Evolutionary conservation across 805 yeast species (phyloP).

Genomic region (Pichia rugopelliculosa): DNA sequence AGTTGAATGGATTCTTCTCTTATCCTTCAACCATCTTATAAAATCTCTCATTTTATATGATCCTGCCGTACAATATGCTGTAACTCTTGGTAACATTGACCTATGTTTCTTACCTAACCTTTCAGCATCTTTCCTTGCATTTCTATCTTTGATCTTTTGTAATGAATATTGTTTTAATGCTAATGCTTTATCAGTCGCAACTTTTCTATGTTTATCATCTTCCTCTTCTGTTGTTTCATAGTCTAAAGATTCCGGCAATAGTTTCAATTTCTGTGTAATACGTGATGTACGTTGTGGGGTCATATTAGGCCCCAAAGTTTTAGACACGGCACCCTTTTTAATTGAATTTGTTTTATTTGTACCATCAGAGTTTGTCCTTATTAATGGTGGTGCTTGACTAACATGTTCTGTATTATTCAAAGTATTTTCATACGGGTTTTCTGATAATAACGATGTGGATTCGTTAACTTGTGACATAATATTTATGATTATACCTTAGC

Average conservation of each 20-base stretch:
- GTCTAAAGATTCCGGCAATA: conserved; percentile 54
- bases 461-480: conserved; percentile 12
- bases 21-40: conserved; percentile 75
- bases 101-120: conserved; percentile 82
- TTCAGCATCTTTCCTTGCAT: conserved; percentile 92
- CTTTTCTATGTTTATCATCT: conserved; percentile 1
- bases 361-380: not conserved
- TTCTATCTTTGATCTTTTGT: conserved; percentile 75
- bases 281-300: conserved; percentile 72
- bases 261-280: conserved; percentile 64
- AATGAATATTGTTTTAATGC: conserved; percentile 43
- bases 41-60: conserved; percentile 85
- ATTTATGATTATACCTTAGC: not conserved
- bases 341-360: not conserved
- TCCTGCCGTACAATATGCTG: conserved; percentile 95
- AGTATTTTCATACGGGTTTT: conserved; percentile 24
- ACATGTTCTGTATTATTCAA: not conserved
- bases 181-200: conserved; percentile 38
- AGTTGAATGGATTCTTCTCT: conserved; percentile 64
- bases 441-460: conserved; percentile 25
- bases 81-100: conserved; percentile 81
- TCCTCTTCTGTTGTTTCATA: conserved; percentile 20
- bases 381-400: not conserved
- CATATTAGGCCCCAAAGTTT: conserved; percentile 39
- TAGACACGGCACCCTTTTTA: conserved; percentile 17